These are phyloP conservation scores for Hypoxylon lienhwacheense DNA, from an alignment of 495 filamentous ascomycete genomes.

Conservation along the genomic window DNA sequence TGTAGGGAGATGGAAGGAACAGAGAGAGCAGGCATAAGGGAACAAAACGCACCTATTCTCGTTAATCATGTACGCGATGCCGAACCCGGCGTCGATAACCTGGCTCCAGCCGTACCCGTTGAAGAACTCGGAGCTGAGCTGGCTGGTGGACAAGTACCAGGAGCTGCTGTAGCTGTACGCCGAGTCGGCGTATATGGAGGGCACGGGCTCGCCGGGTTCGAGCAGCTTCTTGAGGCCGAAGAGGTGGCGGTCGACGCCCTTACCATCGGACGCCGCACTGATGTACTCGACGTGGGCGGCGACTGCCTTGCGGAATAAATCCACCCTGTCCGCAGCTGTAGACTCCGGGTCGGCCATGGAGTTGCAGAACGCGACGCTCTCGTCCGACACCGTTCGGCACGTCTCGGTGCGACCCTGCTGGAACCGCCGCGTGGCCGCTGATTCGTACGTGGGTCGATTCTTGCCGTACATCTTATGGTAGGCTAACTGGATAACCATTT, in stretches of 20 bases:
- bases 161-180: constrained; percentile 79
- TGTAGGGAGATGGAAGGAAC: neutral
- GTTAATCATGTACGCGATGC: constrained; percentile 99
- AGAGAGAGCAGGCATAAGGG: constrained; percentile 6
- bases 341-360: constrained; percentile 71
- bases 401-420: constrained; percentile 96
- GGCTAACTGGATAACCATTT: constrained; percentile 98
- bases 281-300: constrained; percentile 89
- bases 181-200: constrained; percentile 82
- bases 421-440: constrained; percentile 90
- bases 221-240: constrained; percentile 95
- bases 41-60: constrained; percentile 69
- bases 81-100: constrained; percentile 94
- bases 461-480: constrained; percentile 99
- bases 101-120: constrained; percentile 99
- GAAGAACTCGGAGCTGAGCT: constrained; percentile 95
- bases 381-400: constrained; percentile 87
- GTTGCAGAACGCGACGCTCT: constrained; percentile 87
- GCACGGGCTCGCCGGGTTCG: constrained; percentile 76
- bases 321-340: constrained; percentile 63
- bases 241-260: constrained; percentile 93
- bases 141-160: constrained; percentile 87
- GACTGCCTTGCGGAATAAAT: constrained; percentile 79
- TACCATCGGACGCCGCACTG: constrained; percentile 80
- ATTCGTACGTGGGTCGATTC: constrained; percentile 98